Evolutionary conservation across 1,284 basidiomycete genomes (phyloP), one percentile per base, ranked within the genome.

Genomic region (Puccinia polysora): DNA sequence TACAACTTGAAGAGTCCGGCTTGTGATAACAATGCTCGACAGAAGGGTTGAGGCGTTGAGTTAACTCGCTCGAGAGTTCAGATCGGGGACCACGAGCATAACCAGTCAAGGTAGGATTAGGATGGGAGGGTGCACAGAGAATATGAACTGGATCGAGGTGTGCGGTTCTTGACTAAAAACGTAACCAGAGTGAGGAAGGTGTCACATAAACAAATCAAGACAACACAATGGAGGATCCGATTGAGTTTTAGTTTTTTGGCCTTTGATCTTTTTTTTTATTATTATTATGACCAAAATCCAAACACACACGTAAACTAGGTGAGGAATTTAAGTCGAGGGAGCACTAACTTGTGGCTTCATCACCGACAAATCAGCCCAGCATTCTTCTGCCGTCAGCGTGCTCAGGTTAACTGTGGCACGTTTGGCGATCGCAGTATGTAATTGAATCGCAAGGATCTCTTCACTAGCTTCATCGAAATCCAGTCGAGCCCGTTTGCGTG

Each of bases 341-440:
- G 56, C 32, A 70, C 56, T 70, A 30, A 70, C 68, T 49, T 70
- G 58, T 62, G 68, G 56, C 47, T 62, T 70, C 68, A 70, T 70
- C 32, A 60, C 47, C 10, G 68, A 58, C 32, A 70, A 62, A 70
- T 70, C 68, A 45, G 49, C 47, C 40, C 68, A 70, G 23, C 47
- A 60, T 62, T 70, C 68, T 53, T 70, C 68, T 25, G 58, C 30
- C 14, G 68, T 60, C 20, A 70, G 56, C 30, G 68, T 50, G 45
- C 56, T 60, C 4, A 70, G 47, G 30, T 70, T 70, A 7, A 70
- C 34, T 18, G 68, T 60, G 23, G 68, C 49, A 10, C 68, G 58
- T 43, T 70, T 52, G 43, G 68, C 68, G 28, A 70, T 47, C 15
- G 68, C 58, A 23, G 68, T 36, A 20, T 59, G 68, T 6, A 70